These are phyloP conservation scores for Macrolepiota albuminosa DNA, from an alignment of 768 basidiomycete genomes.

Conservation along the genomic window DNA sequence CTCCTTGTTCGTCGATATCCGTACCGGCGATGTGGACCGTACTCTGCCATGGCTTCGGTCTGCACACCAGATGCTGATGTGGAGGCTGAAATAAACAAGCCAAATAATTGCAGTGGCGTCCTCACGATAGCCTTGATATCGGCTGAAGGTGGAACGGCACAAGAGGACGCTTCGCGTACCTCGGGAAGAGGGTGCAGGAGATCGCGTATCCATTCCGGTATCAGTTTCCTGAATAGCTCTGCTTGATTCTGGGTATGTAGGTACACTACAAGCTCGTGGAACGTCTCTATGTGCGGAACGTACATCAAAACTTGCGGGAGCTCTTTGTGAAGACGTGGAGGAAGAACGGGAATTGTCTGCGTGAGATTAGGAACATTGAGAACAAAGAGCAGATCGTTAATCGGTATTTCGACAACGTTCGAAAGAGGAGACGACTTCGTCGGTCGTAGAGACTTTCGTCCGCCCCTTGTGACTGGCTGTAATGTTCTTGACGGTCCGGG, in stretches of 20 bases:
- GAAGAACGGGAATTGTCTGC: slow-evolving; percentile 18
- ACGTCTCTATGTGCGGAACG: slow-evolving; percentile 30
- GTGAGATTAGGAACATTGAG: slow-evolving; percentile 32
- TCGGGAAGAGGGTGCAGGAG: slow-evolving; percentile 28
- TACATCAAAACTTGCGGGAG: slow-evolving; percentile 27
- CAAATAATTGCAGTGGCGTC: slow-evolving; percentile 3
- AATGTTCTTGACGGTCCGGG: slow-evolving; percentile 2
- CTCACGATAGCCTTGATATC: neutral
- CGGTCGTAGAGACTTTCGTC: neutral
- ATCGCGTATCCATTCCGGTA: slow-evolving; percentile 35
- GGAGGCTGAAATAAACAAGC: slow-evolving; percentile 2
- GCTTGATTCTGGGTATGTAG: slow-evolving; percentile 35
- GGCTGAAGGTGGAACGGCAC: neutral
- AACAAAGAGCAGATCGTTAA: slow-evolving; percentile 34
- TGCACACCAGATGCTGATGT: neutral
- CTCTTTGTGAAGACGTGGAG: slow-evolving; percentile 28
- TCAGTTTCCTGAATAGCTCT: slow-evolving; percentile 28
- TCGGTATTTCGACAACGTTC: slow-evolving; percentile 26
- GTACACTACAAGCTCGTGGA: slow-evolving; percentile 30
- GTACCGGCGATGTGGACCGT: neutral
- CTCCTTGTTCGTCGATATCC: slow-evolving; percentile 14
- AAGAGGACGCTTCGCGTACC: neutral
- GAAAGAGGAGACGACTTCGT: slow-evolving; percentile 7
- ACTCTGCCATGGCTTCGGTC: neutral
- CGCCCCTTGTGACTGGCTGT: slow-evolving; percentile 1